phyloP scores from a whole-genome alignment of 2,329 filamentous ascomycete species.

The Aspergillus fischeri region DNA sequence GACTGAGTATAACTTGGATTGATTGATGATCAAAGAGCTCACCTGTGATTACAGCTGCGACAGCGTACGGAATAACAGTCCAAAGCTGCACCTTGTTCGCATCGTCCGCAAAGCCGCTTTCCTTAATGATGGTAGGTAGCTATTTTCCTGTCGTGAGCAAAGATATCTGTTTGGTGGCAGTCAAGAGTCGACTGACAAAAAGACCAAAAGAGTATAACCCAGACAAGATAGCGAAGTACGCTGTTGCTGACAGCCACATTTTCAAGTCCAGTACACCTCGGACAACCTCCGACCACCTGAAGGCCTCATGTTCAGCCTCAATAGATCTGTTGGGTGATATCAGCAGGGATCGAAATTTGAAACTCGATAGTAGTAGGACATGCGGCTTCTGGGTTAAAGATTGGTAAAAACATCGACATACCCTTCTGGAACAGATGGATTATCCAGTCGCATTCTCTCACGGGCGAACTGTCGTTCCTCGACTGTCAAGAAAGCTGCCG shows the following conservation, averaged over 20 bases:
- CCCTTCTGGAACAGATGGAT: conserved; percentile 24
- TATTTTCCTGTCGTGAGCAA: conserved; percentile 16
- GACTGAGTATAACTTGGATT: neutral
- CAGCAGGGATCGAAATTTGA: neutral
- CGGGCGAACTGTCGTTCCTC: conserved; percentile 51
- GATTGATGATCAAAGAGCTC: conserved; percentile 9
- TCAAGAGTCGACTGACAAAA: conserved; percentile 46
- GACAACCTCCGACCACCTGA: conserved; percentile 59
- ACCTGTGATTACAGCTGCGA: conserved; percentile 55
- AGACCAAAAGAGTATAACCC: conserved; percentile 62
- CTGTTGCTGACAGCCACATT: conserved; percentile 59
- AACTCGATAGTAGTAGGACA: neutral
- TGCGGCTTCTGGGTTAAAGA: neutral
- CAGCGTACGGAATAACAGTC: conserved; percentile 62
- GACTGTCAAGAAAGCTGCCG: conserved; percentile 51
- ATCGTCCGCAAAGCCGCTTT: conserved; percentile 51
- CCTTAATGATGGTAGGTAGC: conserved; percentile 62
- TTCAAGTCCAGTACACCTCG: conserved; percentile 59
- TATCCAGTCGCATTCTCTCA: conserved; percentile 42
- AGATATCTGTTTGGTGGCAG: neutral
- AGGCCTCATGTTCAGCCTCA: conserved; percentile 41
- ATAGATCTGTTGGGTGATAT: conserved; percentile 11
- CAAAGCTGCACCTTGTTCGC: conserved; percentile 58
- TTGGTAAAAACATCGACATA: conserved; percentile 9
- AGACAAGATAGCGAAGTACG: conserved; percentile 57